Evolutionary conservation across 2,329 filamentous ascomycete genomes (phyloP).

Genomic region (Endothia cerciana): DNA sequence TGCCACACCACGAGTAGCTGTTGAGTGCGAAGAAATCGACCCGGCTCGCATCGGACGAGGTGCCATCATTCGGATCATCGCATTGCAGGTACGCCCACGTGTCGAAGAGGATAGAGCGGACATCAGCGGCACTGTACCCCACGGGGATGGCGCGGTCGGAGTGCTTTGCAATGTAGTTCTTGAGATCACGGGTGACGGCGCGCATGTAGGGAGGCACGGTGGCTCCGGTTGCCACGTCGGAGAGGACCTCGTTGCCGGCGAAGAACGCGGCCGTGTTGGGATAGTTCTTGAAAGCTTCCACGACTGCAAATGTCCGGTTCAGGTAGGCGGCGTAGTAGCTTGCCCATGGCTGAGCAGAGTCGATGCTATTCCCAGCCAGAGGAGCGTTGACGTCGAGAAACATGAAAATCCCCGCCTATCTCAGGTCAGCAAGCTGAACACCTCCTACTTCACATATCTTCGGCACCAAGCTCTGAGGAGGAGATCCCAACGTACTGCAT

Average conservation of each 20-base stretch:
- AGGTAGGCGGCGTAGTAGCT: slow-evolving; percentile 64
- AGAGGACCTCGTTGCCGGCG: slow-evolving; percentile 79
- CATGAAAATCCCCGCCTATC: slow-evolving; percentile 68
- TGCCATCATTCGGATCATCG: slow-evolving; percentile 49
- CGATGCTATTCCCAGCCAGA: slow-evolving; percentile 60
- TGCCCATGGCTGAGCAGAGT: slow-evolving; percentile 58
- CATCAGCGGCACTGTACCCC: slow-evolving; percentile 81
- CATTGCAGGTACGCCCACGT: slow-evolving; percentile 79
- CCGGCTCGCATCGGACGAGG: slow-evolving; percentile 62
- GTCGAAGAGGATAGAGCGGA: slow-evolving; percentile 72
- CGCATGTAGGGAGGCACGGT: slow-evolving; percentile 71
- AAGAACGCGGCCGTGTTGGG: slow-evolving; percentile 75
- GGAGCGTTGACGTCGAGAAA: slow-evolving; percentile 71
- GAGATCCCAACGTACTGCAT: slow-evolving; percentile 49
- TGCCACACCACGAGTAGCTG: slow-evolving; percentile 69
- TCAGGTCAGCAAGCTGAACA: slow-evolving; percentile 2
- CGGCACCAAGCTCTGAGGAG: background rate
- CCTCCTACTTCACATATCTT: background rate
- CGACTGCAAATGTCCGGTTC: slow-evolving; percentile 68
- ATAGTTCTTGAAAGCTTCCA: slow-evolving; percentile 69
- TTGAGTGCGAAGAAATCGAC: slow-evolving; percentile 80
- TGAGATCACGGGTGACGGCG: slow-evolving; percentile 78
- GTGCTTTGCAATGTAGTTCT: slow-evolving; percentile 77
- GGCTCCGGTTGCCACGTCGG: slow-evolving; percentile 62
- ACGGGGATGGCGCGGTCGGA: slow-evolving; percentile 71